Evolutionary conservation across 805 yeast genomes (phyloP).

Genomic region (Ogataea methylovora): DNA sequence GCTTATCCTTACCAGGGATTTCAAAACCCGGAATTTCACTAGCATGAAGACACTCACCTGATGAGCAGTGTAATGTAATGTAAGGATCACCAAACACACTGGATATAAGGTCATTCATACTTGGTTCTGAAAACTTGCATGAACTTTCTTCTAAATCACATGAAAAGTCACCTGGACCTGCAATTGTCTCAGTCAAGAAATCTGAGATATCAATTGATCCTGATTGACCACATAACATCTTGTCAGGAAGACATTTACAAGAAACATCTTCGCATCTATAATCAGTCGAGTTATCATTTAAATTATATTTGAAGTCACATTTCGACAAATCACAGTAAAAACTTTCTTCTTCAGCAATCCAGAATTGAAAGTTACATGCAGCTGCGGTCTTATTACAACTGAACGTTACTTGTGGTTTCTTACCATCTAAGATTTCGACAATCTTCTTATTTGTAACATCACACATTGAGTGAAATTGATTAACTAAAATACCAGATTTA

Average conservation of each 20-base stretch:
- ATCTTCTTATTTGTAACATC: conserved; percentile 89
- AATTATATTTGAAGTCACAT: conserved; percentile 67
- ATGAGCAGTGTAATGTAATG: conserved; percentile 70
- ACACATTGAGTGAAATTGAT: conserved; percentile 83
- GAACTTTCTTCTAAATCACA: conserved; percentile 58
- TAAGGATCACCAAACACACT: conserved; percentile 93
- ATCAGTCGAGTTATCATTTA: conserved; percentile 56
- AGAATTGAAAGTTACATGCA: conserved; percentile 84
- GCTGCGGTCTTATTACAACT: conserved; percentile 65
- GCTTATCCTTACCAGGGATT: conserved; percentile 45
- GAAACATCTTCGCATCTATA: conserved; percentile 70
- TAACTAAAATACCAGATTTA: conserved; percentile 74
- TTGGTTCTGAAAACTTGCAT: conserved; percentile 88
- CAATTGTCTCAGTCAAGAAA: conserved; percentile 80
- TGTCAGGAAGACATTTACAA: conserved; percentile 89
- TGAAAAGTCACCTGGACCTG: conserved; percentile 87
- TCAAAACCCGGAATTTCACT: conserved; percentile 91
- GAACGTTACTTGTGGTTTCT: conserved; percentile 86
- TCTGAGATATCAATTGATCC: conserved; percentile 95
- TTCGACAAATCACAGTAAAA: conserved; percentile 77
- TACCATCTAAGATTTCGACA: conserved; percentile 68
- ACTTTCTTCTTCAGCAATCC: conserved; percentile 88
- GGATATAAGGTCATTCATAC: conserved; percentile 86
- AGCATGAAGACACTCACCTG: conserved; percentile 90
- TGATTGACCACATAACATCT: conserved; percentile 88